Evolutionary conservation across 1,284 basidiomycete species (phyloP).

Genomic region (Sparassis latifolia): DNA sequence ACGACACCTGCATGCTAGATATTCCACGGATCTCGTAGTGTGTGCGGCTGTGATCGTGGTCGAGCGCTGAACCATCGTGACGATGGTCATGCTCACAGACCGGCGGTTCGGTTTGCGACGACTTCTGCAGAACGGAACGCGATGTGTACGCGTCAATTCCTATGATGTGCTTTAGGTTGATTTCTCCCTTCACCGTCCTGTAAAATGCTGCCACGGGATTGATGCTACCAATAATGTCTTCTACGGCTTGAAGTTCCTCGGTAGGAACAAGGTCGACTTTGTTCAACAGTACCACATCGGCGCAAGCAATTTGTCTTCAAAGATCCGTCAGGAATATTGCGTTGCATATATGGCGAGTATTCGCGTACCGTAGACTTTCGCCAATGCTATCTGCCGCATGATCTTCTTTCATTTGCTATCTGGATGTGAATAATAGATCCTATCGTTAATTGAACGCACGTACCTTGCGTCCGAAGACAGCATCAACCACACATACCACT

Average conservation of each 20-base stretch:
- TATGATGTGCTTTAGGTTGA: conserved; percentile 72
- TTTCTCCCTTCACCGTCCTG: conserved; percentile 58
- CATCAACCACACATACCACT: conserved; percentile 88
- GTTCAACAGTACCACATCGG: conserved; percentile 87
- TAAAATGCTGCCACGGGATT: conserved; percentile 77
- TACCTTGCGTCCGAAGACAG: conserved; percentile 77
- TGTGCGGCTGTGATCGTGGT: conserved; percentile 26
- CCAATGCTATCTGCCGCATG: conserved; percentile 60
- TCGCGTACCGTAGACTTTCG: conserved; percentile 67
- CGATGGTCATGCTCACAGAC: conserved; percentile 30
- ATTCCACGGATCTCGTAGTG: conserved; percentile 69
- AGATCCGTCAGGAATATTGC: not conserved
- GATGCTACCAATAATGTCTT: conserved; percentile 56
- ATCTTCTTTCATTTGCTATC: conserved; percentile 80
- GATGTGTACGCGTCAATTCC: conserved; percentile 71
- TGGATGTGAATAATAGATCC: not conserved
- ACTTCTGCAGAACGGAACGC: conserved; percentile 15
- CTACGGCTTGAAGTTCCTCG: conserved; percentile 36
- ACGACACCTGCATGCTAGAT: conserved; percentile 62
- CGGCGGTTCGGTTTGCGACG: conserved; percentile 6
- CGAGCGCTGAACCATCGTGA: conserved; percentile 25
- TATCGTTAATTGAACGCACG: conserved; percentile 4
- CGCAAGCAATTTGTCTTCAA: conserved; percentile 81
- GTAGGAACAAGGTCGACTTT: conserved; percentile 71
- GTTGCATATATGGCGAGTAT: not conserved